Conservation (phyloP, 2,329 filamentous ascomycete genomes). For the Alternaria novae-zelandiae region DNA sequence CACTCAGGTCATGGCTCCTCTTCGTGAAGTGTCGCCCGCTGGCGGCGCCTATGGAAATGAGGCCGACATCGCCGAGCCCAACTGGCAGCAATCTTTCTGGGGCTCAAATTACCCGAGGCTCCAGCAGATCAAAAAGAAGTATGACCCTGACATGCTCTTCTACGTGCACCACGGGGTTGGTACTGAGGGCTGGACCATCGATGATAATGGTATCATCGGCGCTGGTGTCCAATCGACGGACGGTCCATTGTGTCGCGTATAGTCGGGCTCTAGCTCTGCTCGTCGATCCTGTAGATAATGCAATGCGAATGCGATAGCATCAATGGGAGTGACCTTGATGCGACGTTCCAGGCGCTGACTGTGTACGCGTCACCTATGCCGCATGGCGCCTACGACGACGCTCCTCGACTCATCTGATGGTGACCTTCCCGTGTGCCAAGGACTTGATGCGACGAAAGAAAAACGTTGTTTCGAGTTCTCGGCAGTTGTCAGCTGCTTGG, state of each 20-base stretch:
- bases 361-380: background rate
- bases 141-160: conserved; percentile 42
- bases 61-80: conserved; percentile 49
- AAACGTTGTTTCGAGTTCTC: background rate
- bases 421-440: conserved; percentile 3
- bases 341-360: background rate
- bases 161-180: conserved; percentile 42
- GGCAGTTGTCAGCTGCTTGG: conserved; percentile 1
- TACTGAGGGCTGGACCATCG: conserved; percentile 38
- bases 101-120: conserved; percentile 42
- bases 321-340: background rate
- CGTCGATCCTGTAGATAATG: conserved; percentile 5
- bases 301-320: conserved; percentile 1
- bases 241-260: conserved; percentile 36
- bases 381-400: conserved; percentile 3
- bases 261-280: background rate
- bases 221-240: conserved; percentile 41
- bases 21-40: conserved; percentile 28
- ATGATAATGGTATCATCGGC: conserved; percentile 36
- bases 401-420: background rate
- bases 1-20: conserved; percentile 30
- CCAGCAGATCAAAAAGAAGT: conserved; percentile 35
- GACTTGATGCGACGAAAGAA: background rate
- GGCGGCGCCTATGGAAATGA: conserved; percentile 49
- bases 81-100: conserved; percentile 51